Evolutionary conservation across 768 basidiomycete species (phyloP), one percentile per base, ranked within the genome.

Genomic region (Lactarius akahatsu): DNA sequence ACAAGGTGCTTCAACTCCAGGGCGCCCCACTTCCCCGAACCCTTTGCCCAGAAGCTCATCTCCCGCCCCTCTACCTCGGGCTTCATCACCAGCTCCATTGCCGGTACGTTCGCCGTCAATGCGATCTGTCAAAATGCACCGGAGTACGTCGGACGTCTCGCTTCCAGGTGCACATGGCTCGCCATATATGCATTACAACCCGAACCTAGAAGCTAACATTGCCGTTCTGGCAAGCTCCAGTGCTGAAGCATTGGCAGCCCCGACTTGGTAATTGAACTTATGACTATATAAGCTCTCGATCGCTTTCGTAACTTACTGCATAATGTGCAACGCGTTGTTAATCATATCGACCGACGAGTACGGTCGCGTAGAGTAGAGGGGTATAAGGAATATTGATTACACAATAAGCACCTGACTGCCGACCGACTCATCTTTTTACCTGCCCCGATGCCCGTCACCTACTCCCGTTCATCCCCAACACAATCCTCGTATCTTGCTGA

Each of bases 391-490:
- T 30, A 18, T 36, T 57, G 34, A 57, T 36, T 57, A 30, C 56
- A 57, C 56, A 57, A 36, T 57, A 23, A 57, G 32, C 56, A 57
- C 56, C 30, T 57, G 45, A 57, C 57, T 50, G n/a, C 9, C 34
- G 10, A 52, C 50, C 28, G 47, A 11, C 58, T 38, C 28, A 38
- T 20, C 52, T 32, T 55, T 40, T 36, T 50, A 40, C 61, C 7
- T 32, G 62, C 57, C 55, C 57, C 50, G 23, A 71, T 71, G 70
- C 70, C 70, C 18, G 38, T 70, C n/a, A 63, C 68, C 45, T 70
- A 70, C 38, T 41, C 63, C n/a, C 70, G 62, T 43, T 52, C 63
- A 20, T 23, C 59, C 2, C 9, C 32, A 26, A 32, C 36, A 38
- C 63, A 34, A 54, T 3, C 69, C n/a, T 40, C 69, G 28, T 30